Evolutionary conservation across 495 filamentous ascomycete species (phyloP), one percentile per base, ranked within the genome.

Genomic region (Penicillium chermesinum): DNA sequence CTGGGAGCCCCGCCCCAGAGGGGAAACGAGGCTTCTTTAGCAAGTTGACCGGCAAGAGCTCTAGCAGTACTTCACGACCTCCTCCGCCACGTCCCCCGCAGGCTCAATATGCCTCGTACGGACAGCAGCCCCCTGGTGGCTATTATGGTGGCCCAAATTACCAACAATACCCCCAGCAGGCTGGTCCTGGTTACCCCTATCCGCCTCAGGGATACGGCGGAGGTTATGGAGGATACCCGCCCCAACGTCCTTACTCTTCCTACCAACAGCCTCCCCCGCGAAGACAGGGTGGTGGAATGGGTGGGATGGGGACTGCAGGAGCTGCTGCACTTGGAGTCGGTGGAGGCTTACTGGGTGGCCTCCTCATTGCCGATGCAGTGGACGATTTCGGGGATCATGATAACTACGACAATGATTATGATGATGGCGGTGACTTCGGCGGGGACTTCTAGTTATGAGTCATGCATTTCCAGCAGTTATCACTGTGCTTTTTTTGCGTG

Each of bases 261-360:
- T 53, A 57, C 27, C 57, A 63, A 52, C 65, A 67, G 44, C 65
- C 56, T 34, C 73, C 63, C 38, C 63, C 57, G 30, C 43, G 41
- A 3, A 60, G 44, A 37, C 57, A 52, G 21, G 30, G 38, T 3
- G 58, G 55, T 25, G 75, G n/a, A n/a, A n/a, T n/a, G n/a, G n/a
- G 73, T 35, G 83, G 84, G 0, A 74, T 88, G 72, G 87, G 85
- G 16, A 71, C 71, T 36, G 79, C 72, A 1, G 86, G 86, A 38
- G 86, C 79, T 19, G 86, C 84, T 7, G 88, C 87, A 14, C 65
- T 91, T 49, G 88, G 88, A 63, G 58, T 88, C 7, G 88, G 87
- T 38, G 88, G 82, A 46, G 88, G 88, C 44, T 50, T 94, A 56
- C 34, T 91, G 2, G 88, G 87, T 49, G 88, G 87, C 9, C 68